A percentile compares a stretch with the other conserved stretches of the same genome.
Evolutionary conservation across 2,329 filamentous ascomycete species (phyloP).

Genomic region (Trichocomaceae sp.): DNA sequence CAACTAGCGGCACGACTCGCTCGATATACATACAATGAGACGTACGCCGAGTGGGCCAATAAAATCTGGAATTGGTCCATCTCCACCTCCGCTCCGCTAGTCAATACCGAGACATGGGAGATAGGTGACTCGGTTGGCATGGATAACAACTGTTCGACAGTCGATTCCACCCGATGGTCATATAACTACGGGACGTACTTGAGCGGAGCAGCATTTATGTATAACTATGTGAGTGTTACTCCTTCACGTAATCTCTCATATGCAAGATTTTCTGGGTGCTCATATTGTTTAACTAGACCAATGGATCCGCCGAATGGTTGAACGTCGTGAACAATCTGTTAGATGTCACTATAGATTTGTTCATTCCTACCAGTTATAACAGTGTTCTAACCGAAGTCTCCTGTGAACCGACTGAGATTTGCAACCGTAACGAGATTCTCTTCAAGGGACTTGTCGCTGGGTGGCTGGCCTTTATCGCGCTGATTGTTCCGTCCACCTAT

Average conservation of each 20-base stretch:
- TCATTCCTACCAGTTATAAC: slow-evolving; percentile 2
- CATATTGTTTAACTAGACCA: slow-evolving; percentile 18
- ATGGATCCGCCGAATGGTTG: slow-evolving; percentile 15
- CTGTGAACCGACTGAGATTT: slow-evolving; percentile 51
- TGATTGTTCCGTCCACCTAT: slow-evolving; percentile 53
- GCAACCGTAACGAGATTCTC: slow-evolving; percentile 57
- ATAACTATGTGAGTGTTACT: slow-evolving; percentile 49
- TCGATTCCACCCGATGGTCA: slow-evolving; percentile 58
- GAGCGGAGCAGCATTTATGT: slow-evolving; percentile 59
- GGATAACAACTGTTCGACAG: slow-evolving; percentile 49
- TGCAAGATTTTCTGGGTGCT: neutral
- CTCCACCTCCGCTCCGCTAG: slow-evolving; percentile 21
- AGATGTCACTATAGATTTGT: slow-evolving; percentile 1
- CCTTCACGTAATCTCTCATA: too few relatives aligned
- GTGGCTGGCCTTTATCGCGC: slow-evolving; percentile 52
- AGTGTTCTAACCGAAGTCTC: slow-evolving; percentile 50
- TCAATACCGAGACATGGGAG: slow-evolving; percentile 11
- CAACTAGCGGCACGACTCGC: slow-evolving; percentile 73
- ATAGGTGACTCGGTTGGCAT: slow-evolving; percentile 40
- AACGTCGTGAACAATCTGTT: slow-evolving; percentile 4
- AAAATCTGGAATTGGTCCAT: slow-evolving; percentile 58
- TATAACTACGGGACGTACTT: slow-evolving; percentile 59
- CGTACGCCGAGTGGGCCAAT: slow-evolving; percentile 57
- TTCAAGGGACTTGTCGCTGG: slow-evolving; percentile 62
- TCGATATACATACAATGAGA: slow-evolving; percentile 56